Evolutionary conservation across 306 rosid genomes (phyloP).

Genomic region (Castanea sativa): DNA sequence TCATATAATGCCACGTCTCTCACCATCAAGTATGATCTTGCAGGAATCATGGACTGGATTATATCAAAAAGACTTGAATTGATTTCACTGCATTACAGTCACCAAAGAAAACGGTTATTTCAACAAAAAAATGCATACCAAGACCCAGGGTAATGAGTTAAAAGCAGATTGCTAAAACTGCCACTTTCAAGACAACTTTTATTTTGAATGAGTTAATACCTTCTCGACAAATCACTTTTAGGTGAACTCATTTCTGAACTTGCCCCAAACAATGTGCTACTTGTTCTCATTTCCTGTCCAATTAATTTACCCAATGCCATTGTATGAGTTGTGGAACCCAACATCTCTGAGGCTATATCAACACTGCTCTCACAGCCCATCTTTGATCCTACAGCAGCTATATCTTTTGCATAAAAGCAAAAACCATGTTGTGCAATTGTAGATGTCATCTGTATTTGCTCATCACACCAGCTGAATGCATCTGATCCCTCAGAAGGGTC

Average conservation of each 20-base stretch:
- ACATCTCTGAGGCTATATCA: slow-evolving; percentile 60
- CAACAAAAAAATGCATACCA: background rate
- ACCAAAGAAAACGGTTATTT: slow-evolving; percentile 10
- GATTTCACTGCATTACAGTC: slow-evolving; percentile 45
- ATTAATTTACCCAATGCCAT: slow-evolving; percentile 58
- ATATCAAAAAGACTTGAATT: slow-evolving; percentile 35
- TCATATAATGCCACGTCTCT: slow-evolving; percentile 57
- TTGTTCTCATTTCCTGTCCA: slow-evolving; percentile 35
- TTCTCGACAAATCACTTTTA: slow-evolving; percentile 29
- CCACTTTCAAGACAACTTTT: background rate
- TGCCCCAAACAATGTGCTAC: slow-evolving; percentile 9
- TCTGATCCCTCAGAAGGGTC: slow-evolving; percentile 46
- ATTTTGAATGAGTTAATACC: slow-evolving; percentile 34
- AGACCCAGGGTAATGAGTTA: background rate
- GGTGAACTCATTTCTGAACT: slow-evolving; percentile 32
- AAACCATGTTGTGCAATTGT: slow-evolving; percentile 74
- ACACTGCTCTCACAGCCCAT: slow-evolving; percentile 37
- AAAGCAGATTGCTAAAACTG: background rate
- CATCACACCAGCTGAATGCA: slow-evolving; percentile 48
- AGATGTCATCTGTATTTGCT: slow-evolving; percentile 59
- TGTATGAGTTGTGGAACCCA: slow-evolving; percentile 48
- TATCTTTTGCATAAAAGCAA: slow-evolving; percentile 55
- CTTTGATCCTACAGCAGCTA: slow-evolving; percentile 49
- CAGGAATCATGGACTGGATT: slow-evolving; percentile 55
- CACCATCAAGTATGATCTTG: slow-evolving; percentile 38